A percentile compares a stretch with the other conserved stretches of the same genome.
phyloP scores from a whole-genome alignment of 2,329 filamentous ascomycete species.

The Fulvia fulva region DNA sequence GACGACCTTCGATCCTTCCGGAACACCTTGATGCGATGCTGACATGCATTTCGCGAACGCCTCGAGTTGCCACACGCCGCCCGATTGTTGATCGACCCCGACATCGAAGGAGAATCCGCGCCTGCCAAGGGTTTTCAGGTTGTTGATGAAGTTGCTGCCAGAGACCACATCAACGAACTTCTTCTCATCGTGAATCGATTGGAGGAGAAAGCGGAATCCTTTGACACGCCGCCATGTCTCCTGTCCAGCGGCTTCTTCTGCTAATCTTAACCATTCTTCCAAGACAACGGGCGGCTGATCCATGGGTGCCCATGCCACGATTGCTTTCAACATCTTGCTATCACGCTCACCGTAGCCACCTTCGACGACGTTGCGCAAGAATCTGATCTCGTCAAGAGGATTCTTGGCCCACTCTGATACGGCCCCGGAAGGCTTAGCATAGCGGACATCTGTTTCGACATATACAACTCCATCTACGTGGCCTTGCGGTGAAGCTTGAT shows the following conservation, averaged over 20 bases:
- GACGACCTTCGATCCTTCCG: slow-evolving; percentile 56
- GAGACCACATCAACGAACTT: slow-evolving; percentile 36
- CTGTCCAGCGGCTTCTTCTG: slow-evolving; percentile 58
- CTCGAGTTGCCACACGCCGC: slow-evolving; percentile 60
- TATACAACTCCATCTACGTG: slow-evolving; percentile 66
- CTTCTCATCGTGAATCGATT: slow-evolving; percentile 44
- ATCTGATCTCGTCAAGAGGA: slow-evolving; percentile 69
- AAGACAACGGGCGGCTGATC: slow-evolving; percentile 60
- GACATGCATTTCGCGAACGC: slow-evolving; percentile 35
- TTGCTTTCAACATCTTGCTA: slow-evolving; percentile 58
- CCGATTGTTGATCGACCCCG: slow-evolving; percentile 74
- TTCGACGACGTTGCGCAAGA: slow-evolving; percentile 62
- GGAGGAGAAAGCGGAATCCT: slow-evolving; percentile 79
- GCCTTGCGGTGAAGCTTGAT: slow-evolving; percentile 30
- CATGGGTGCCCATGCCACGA: slow-evolving; percentile 84
- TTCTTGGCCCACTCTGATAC: slow-evolving; percentile 57
- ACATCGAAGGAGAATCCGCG: slow-evolving; percentile 71
- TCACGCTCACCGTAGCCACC: slow-evolving; percentile 47
- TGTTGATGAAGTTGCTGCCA: slow-evolving; percentile 34
- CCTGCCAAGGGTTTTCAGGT: slow-evolving; percentile 57
- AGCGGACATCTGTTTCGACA: slow-evolving; percentile 72
- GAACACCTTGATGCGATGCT: slow-evolving; percentile 57
- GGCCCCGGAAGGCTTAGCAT: slow-evolving; percentile 16
- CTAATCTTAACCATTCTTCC: slow-evolving; percentile 60
- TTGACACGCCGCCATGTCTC: slow-evolving; percentile 63